Evolutionary conservation across 192 early-diverging fungal genomes (phyloP).

Genomic region (Dissophora globulifera): DNA sequence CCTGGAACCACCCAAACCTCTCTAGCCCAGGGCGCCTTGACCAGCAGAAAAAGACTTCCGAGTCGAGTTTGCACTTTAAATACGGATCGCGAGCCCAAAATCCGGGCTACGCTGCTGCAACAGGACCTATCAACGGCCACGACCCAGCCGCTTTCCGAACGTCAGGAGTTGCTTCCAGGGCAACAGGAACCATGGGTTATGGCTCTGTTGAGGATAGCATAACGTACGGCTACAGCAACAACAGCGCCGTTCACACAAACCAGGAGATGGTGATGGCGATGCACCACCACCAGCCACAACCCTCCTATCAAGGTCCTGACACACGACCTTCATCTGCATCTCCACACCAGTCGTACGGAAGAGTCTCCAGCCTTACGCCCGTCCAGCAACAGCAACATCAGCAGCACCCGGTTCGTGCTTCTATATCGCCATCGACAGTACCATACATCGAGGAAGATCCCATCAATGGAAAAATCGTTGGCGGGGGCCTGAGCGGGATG

Average conservation of each 20-base stretch:
- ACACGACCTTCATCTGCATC: conserved; percentile 18
- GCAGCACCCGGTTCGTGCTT: conserved; percentile 2
- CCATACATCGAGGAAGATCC: conserved; percentile 23
- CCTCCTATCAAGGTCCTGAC: conserved; percentile 12
- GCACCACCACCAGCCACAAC: conserved; percentile 19
- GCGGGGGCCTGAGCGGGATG: conserved; percentile 4
- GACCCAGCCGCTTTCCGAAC: not conserved
- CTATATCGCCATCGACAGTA: conserved; percentile 13
- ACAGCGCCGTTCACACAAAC: conserved; percentile 8
- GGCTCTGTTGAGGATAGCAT: no score
- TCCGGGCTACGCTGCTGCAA: no score
- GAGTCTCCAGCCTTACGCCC: conserved; percentile 8
- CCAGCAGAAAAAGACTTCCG: conserved; percentile 33
- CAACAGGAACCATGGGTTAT: no score
- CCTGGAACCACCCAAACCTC: conserved; percentile 41
- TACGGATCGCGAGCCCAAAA: conserved; percentile 18
- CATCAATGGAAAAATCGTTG: not conserved
- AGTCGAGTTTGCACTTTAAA: conserved; percentile 31
- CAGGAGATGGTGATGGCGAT: conserved; percentile 24
- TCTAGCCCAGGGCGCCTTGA: conserved; percentile 40
- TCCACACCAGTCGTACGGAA: conserved; percentile 21
- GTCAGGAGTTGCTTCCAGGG: conserved; percentile 12
- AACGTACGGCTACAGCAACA: conserved; percentile 16
- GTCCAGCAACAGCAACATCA: conserved; percentile 18
- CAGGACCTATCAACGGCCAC: not conserved